Base-by-base conservation (phyloP, 768 basidiomycete species). In the Agaricus sinodeliciosus region DNA sequence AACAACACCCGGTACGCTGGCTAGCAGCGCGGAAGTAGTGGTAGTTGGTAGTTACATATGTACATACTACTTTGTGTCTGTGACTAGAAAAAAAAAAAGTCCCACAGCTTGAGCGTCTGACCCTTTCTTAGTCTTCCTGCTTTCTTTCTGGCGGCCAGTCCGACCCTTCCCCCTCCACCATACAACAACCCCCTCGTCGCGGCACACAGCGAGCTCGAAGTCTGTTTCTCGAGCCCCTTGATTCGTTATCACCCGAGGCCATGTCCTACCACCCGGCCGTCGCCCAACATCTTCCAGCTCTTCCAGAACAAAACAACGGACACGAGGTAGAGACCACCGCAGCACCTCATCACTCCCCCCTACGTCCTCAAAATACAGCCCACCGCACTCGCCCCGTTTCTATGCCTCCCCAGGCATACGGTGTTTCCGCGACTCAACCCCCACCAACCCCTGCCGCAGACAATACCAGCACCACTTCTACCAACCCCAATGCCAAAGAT, bases 341-440 rank as follows among this genome's bases (percentile, higher is more conserved):
- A 42, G 36, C 40, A 43, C 53, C 42, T 36, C 43, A 68, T 53
- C 43, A 64, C 49, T 59, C 64, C 60, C 50, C 59, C 62, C 50
- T 67, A 59, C 58, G 66, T 50, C 49, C 69, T 27, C 54, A 65
- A 48, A 54, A 64, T 57, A 68, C 65, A 60, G 64, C 71, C 48
- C 70, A 69, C 58, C 74, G 75, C 59, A 80, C 81, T 52, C 72
- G 85, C 40, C 87, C 87, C 44, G 73, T 85, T 46, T 88, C 87
- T 8, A 84, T 89, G 81, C 87, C 87, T 40, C 85, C 87, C 9
- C 84, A 84, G 65, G 60, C 77, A 19, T 77, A 66, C 61, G 64
- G 57, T 47, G 34, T 26, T n/a, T 5, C 31, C 12, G 42, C 43
- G 50, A 31, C 42, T 3, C 15, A 27, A 13, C 31, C 43, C 15